These are phyloP conservation scores for Sarocladiaceae sp. DNA, from an alignment of 2,329 filamentous ascomycete species.

Conservation along the genomic window DNA sequence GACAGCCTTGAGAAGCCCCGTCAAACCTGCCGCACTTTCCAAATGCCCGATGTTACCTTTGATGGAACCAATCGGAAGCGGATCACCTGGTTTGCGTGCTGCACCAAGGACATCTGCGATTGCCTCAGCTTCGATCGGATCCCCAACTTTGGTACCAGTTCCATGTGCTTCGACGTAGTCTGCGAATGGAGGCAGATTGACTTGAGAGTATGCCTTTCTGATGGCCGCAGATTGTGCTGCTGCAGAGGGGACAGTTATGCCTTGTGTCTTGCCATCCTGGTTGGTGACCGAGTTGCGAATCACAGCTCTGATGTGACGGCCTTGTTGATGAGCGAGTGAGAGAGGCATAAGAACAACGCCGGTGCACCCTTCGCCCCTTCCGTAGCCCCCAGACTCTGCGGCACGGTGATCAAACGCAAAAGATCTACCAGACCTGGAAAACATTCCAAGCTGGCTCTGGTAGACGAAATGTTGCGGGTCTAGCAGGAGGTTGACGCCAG, in stretches of 20 bases:
- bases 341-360: constrained; percentile 7
- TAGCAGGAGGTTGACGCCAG: constrained; percentile 20
- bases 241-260: constrained; percentile 48
- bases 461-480: constrained; percentile 19
- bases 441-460: constrained; percentile 18
- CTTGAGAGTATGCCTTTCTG: constrained; percentile 26
- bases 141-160: constrained; percentile 49
- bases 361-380: too few relatives aligned
- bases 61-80: not conserved
- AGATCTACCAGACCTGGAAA: constrained; percentile 12
- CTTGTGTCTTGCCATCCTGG: constrained; percentile 47
- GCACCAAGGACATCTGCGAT: constrained; percentile 12
- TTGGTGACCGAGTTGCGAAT: constrained; percentile 46
- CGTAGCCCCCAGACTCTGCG: too few relatives aligned
- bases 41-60: constrained; percentile 37
- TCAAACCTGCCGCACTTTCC: constrained; percentile 45
- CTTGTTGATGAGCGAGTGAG: not conserved
- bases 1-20: constrained; percentile 44
- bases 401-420: constrained; percentile 13
- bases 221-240: constrained; percentile 39
- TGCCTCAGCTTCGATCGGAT: constrained; percentile 47
- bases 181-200: constrained; percentile 20
- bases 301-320: constrained; percentile 10
- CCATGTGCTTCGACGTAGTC: constrained; percentile 46
- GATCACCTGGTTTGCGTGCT: not conserved